phyloP scores from a whole-genome alignment of 106 monocot species.

The Dioscorea alata region DNA sequence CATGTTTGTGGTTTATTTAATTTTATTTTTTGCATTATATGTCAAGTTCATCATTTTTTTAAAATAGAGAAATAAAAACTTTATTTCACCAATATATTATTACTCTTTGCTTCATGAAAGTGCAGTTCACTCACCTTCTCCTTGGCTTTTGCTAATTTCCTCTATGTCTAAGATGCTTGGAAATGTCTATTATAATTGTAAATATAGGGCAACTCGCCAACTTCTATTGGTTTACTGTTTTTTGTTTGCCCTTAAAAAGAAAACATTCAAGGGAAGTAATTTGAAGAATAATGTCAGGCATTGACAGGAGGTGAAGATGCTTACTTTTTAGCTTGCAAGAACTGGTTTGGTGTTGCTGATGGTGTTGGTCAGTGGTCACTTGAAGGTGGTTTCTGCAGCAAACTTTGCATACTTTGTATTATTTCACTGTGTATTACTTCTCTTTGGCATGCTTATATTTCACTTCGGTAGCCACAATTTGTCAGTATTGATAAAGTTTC shows the following conservation, averaged over 20 bases:
- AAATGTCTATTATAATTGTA: background rate
- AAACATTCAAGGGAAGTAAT: conserved; percentile 21
- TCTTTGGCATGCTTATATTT: background rate
- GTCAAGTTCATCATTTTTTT: background rate
- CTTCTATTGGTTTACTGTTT: conserved; percentile 3
- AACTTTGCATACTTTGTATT: too few relatives aligned
- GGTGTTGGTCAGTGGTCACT: conserved; percentile 99
- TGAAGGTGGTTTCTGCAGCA: conserved; percentile 45
- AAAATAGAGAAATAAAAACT: background rate
- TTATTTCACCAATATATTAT: background rate
- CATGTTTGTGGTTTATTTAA: too few relatives aligned
- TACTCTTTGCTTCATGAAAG: background rate
- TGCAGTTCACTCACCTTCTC: background rate
- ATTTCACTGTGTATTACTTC: background rate
- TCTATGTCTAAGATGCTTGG: background rate
- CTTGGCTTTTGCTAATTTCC: background rate
- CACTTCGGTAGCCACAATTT: background rate
- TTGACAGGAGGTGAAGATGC: conserved; percentile 98
- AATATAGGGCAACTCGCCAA: too few relatives aligned
- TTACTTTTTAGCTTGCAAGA: conserved; percentile 66
- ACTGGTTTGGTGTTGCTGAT: conserved; percentile 97
- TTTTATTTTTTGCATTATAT: background rate
- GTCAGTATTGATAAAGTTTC: too few relatives aligned
- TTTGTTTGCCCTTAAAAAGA: background rate
- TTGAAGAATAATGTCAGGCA: conserved; percentile 63